Evolutionary conservation across 2,329 filamentous ascomycete species (phyloP).

Genomic region (Fusarium armeniacum): DNA sequence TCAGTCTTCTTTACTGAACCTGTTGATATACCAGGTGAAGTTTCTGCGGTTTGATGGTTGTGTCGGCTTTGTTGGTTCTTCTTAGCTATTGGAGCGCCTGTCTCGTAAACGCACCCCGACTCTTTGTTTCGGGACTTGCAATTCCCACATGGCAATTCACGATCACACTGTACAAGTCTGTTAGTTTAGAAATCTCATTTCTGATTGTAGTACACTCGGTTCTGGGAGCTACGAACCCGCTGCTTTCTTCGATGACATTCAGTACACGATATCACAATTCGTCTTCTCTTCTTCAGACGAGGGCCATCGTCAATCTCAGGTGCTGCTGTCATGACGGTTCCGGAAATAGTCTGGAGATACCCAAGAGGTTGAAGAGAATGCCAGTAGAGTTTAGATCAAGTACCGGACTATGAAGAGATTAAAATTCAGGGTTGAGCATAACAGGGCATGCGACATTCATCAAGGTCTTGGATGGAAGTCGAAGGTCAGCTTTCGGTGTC

Average conservation of each 20-base stretch:
- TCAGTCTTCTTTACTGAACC: constrained; percentile 1
- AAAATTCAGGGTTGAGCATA: neutral
- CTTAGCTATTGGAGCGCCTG: constrained; percentile 60
- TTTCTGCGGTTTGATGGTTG: constrained; percentile 5
- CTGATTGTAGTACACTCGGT: no score
- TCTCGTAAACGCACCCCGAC: constrained; percentile 70
- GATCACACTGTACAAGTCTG: constrained; percentile 64
- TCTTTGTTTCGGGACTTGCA: constrained; percentile 70
- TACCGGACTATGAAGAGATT: neutral
- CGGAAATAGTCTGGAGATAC: neutral
- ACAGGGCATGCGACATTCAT: neutral
- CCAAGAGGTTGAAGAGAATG: neutral
- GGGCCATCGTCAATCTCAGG: constrained; percentile 12
- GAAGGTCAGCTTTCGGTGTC: constrained; percentile 6
- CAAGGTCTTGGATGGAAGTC: neutral
- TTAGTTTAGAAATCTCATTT: constrained; percentile 13
- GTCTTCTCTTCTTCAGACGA: constrained; percentile 65
- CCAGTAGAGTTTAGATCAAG: neutral
- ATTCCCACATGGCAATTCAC: constrained; percentile 71
- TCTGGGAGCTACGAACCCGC: constrained; percentile 58
- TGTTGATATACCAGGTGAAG: neutral
- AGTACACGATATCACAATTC: constrained; percentile 73
- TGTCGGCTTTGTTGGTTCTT: constrained; percentile 33
- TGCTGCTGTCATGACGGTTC: constrained; percentile 24
- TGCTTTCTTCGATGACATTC: constrained; percentile 76